phyloP scores from a whole-genome alignment of 352 stramenopile species.

The Pythium utonaiense region DNA sequence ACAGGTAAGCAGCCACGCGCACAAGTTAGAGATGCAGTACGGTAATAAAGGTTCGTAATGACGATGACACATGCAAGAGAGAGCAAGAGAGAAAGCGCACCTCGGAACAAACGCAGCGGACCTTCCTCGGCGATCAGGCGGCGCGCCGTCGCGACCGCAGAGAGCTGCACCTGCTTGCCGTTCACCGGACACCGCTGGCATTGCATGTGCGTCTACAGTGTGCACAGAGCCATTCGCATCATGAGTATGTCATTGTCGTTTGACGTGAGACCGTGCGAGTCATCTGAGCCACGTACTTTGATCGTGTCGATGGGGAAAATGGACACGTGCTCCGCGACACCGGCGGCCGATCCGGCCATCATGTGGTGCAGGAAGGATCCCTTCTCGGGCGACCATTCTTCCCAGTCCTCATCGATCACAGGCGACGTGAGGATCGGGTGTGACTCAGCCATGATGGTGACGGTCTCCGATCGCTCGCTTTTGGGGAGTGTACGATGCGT shows the following conservation, averaged over 20 bases:
- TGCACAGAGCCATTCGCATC: not conserved
- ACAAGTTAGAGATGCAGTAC: no score
- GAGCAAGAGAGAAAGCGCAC: no score
- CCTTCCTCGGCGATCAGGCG: slow-evolving; percentile 68
- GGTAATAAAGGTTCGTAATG: no score
- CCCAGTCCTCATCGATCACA: slow-evolving; percentile 86
- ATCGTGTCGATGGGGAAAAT: slow-evolving; percentile 96
- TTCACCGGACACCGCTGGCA: slow-evolving; percentile 82
- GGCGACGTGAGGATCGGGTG: slow-evolving; percentile 20
- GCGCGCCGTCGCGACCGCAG: slow-evolving; percentile 57
- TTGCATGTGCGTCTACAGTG: slow-evolving; percentile 94
- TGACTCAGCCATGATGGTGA: slow-evolving; percentile 19
- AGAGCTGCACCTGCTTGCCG: slow-evolving; percentile 48
- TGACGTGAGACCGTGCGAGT: no score
- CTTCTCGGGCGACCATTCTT: slow-evolving; percentile 92
- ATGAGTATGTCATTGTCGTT: no score
- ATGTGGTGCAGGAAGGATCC: slow-evolving; percentile 95
- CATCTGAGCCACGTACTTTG: slow-evolving; percentile 39
- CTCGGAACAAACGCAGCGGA: slow-evolving; percentile 91
- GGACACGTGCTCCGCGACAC: slow-evolving; percentile 95
- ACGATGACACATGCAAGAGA: no score
- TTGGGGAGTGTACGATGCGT: no score
- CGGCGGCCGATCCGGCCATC: slow-evolving; percentile 92
- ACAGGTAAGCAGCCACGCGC: no score
- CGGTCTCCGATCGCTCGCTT: no score